Base-by-base conservation (phyloP, 306 rosid species). In the Myrica gale region DNA sequence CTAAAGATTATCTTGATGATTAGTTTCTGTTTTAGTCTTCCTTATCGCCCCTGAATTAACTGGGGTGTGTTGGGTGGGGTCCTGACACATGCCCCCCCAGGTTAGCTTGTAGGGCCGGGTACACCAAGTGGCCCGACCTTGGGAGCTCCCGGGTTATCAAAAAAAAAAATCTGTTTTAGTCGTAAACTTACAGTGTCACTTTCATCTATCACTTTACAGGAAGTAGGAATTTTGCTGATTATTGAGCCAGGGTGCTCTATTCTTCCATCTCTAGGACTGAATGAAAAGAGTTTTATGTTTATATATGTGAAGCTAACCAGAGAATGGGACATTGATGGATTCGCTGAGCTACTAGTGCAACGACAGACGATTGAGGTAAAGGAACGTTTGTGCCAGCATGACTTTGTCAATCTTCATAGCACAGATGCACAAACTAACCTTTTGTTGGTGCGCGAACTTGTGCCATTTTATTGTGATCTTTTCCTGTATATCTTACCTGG, bases 311-410 rank as follows among this genome's bases (percentile, higher is more conserved):
- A 39, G 23, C 46, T 65, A 17, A 41, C 23, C 26, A 23, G 42
- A 9, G 43, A 60, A 10, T 32, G 12, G 67, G 6, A 60, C 5
- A 12, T 26, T 19, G 67, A 21, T 60, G 67, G 67, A 60, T 60
- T 42, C 26, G 43, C 42, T 11, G 42, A 10, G 41, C 42, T 26
- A 60, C 26, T 42, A 11, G 3, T 65, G 48, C 12, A 57, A 57
- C 20, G 46, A 65, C 44, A 16, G 69, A 65, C 41, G 69, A 41
- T 17, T 65, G 45, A 65, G 69, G 69, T 65, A 65, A 39, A 65
- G 11, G 69, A 65, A 65, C 32, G 47, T 41, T 7, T 41, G 21
- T 65, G 48, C 48, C 26, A 15, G 21, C 13, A 16, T 65, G 47
- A 65, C 39, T 65, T 41, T 65, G 21, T 16, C 20, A 10, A 15